Conservation (phyloP, 768 basidiomycete species). For the Chalciporus pseudorubinellus region DNA sequence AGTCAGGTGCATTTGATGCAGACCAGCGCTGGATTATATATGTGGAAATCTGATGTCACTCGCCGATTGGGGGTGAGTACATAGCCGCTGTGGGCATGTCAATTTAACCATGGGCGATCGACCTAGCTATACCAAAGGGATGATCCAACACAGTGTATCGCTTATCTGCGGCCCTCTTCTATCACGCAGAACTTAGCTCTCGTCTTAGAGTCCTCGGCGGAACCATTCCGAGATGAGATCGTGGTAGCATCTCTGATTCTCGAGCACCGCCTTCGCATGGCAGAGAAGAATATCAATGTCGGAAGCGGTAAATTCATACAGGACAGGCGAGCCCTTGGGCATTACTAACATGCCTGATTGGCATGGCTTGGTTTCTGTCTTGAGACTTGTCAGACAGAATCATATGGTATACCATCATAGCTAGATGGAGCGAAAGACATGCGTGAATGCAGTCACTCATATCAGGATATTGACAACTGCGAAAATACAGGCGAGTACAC, state of each 20-base stretch:
- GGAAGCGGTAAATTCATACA: slow-evolving; percentile 15
- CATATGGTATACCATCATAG: background rate
- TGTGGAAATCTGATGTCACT: slow-evolving; percentile 15
- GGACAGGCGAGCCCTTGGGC: slow-evolving; percentile 8
- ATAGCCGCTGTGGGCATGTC: background rate
- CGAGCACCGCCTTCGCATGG: slow-evolving; percentile 10
- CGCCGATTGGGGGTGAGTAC: slow-evolving; percentile 13
- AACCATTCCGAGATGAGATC: slow-evolving; percentile 13
- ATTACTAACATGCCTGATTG: slow-evolving; percentile 1
- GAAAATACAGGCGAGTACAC: background rate
- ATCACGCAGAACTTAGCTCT: slow-evolving; percentile 6
- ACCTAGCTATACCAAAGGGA: slow-evolving; percentile 10
- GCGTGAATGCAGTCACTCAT: background rate
- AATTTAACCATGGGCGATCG: background rate
- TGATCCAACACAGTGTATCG: slow-evolving; percentile 5
- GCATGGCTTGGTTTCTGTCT: background rate
- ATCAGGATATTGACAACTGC: background rate
- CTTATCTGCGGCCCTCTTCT: slow-evolving; percentile 6
- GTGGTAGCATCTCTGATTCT: slow-evolving; percentile 15
- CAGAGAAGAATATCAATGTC: slow-evolving; percentile 6
- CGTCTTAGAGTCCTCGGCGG: slow-evolving; percentile 7
- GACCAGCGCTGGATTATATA: background rate
- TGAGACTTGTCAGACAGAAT: background rate
- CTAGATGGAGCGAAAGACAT: background rate
- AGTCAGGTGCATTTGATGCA: slow-evolving; percentile 12